A percentile compares a stretch with the other conserved stretches of the same genome.
Evolutionary conservation across 768 basidiomycete genomes (phyloP).

Genomic region (Xerocomus brunneocitrinus): DNA sequence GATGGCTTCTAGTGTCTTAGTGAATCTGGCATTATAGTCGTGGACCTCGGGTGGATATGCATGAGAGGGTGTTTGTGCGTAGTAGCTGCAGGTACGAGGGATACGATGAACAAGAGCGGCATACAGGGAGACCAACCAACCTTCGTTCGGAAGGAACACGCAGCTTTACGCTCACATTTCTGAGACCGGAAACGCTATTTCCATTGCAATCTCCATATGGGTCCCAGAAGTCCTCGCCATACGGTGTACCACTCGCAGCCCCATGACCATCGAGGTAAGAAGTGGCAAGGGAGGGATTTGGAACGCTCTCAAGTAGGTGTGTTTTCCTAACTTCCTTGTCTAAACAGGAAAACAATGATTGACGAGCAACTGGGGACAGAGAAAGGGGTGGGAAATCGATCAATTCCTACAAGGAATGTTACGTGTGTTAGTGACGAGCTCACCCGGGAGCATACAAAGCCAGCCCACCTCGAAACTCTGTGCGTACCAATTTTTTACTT

Average conservation of each 20-base stretch:
- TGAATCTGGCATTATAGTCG: constrained; percentile 91
- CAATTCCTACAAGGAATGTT: constrained; percentile 59
- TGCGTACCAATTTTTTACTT: constrained; percentile 98
- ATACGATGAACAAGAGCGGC: constrained; percentile 2
- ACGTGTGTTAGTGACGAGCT: not conserved
- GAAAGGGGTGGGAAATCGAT: constrained; percentile 78
- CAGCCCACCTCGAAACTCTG: constrained; percentile 86
- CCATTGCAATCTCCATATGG: constrained; percentile 27
- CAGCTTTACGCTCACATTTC: constrained; percentile 56
- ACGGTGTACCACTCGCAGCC: constrained; percentile 12
- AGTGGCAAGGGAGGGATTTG: constrained; percentile 65
- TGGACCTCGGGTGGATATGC: constrained; percentile 90
- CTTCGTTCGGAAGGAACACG: constrained; percentile 83
- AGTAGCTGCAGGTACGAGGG: constrained; percentile 54
- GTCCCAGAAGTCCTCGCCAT: constrained; percentile 3
- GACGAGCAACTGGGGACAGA: constrained; percentile 62
- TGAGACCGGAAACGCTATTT: constrained; percentile 27
- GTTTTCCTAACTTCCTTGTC: constrained; percentile 32
- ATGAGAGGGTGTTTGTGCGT: constrained; percentile 68
- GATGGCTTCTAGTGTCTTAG: constrained; percentile 79
- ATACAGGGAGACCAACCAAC: constrained; percentile 34
- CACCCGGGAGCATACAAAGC: too few species aligned
- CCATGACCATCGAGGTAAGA: constrained; percentile 32
- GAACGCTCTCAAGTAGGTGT: constrained; percentile 65
- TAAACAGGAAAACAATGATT: constrained; percentile 54